Evolutionary conservation across 768 basidiomycete species (phyloP).

Genomic region (Agaricus sinodeliciosus): DNA sequence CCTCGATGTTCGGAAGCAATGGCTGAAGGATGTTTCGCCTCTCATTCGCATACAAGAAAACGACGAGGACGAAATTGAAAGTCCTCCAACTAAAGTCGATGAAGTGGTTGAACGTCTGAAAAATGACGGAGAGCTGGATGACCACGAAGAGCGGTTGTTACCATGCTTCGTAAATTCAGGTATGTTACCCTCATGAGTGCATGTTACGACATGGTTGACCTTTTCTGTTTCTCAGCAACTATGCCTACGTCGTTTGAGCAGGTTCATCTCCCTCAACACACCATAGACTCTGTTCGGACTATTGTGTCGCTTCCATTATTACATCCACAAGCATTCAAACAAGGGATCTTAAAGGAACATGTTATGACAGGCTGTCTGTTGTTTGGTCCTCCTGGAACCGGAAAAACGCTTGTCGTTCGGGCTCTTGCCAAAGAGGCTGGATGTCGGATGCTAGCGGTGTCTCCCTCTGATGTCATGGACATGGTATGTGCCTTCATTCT

Average conservation of each 20-base stretch:
- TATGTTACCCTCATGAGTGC: slow-evolving; percentile 23
- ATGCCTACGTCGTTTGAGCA: slow-evolving; percentile 82
- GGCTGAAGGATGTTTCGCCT: slow-evolving; percentile 45
- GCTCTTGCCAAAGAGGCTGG: slow-evolving; percentile 92
- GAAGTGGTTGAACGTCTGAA: slow-evolving; percentile 73
- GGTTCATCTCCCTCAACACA: slow-evolving; percentile 83
- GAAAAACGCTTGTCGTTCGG: slow-evolving; percentile 84
- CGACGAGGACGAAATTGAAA: slow-evolving; percentile 25
- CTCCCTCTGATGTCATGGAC: slow-evolving; percentile 93
- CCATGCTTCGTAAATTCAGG: slow-evolving; percentile 83
- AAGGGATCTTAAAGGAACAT: slow-evolving; percentile 87
- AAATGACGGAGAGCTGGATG: slow-evolving; percentile 67
- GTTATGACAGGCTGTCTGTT: slow-evolving; percentile 87
- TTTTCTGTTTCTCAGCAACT: slow-evolving; percentile 28
- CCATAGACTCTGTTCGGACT: slow-evolving; percentile 88
- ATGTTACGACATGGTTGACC: not conserved
- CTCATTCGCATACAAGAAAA: slow-evolving; percentile 16
- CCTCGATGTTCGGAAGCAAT: slow-evolving; percentile 46
- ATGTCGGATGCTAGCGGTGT: slow-evolving; percentile 85
- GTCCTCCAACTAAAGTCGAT: slow-evolving; percentile 41
- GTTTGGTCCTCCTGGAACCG: slow-evolving; percentile 88
- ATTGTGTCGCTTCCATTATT: slow-evolving; percentile 86
- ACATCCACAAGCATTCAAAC: slow-evolving; percentile 80
- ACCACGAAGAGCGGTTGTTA: slow-evolving; percentile 76
- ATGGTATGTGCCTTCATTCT: slow-evolving; percentile 50